Percentiles rank a stretch among this genome's conserved stretches.
phyloP scores from a whole-genome alignment of 2,329 filamentous ascomycete species.

The Talaromyces sp. region DNA sequence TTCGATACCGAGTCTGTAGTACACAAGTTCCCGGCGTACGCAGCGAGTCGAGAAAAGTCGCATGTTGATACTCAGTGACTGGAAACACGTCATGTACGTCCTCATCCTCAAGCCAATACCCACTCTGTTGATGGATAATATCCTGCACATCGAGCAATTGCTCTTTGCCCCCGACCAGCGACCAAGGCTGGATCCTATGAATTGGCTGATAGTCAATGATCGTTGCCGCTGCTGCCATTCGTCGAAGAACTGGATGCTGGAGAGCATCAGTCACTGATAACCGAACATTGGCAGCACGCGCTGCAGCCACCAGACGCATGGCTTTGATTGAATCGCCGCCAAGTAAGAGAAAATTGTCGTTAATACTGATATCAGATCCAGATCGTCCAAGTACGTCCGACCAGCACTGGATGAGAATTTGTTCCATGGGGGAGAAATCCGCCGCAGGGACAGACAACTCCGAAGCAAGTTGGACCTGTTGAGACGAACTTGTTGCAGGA shows the following conservation, averaged over 20 bases:
- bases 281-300: not conserved
- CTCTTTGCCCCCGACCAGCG: too few species aligned
- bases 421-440: not conserved
- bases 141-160: too few species aligned
- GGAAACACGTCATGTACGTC: not conserved
- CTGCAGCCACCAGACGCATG: not conserved
- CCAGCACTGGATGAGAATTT: not conserved
- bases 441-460: too few species aligned
- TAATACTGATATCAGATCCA: not conserved
- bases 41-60: not conserved
- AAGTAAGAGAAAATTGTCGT: constrained; percentile 2
- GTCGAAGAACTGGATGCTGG: not conserved
- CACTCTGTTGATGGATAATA: too few species aligned
- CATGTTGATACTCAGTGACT: not conserved
- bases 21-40: not conserved
- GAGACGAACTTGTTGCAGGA: not conserved
- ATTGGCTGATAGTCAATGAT: not conserved
- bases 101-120: too few species aligned
- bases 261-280: not conserved
- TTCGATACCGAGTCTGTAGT: not conserved
- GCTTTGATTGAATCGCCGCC: constrained; percentile 10
- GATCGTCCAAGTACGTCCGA: not conserved
- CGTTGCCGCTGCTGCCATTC: not conserved
- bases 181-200: too few species aligned
- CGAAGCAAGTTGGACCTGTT: too few species aligned